Evolutionary conservation across 306 rosid genomes (phyloP).

Genomic region (Citrullus colocynthis): DNA sequence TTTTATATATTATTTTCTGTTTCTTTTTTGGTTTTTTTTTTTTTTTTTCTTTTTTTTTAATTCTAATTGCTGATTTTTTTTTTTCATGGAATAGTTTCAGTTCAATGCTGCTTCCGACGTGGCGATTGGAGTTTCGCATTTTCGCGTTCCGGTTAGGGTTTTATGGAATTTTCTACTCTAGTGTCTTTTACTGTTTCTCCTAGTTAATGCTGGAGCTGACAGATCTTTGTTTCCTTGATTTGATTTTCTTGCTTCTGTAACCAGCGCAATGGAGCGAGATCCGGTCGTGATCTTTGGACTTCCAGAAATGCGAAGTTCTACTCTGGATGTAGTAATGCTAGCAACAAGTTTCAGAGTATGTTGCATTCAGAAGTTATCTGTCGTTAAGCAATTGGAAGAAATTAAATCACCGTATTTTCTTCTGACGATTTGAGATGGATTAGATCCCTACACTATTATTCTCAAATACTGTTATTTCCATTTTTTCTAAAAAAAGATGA

Average conservation of each 20-base stretch:
- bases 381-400: background rate
- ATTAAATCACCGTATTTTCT: background rate
- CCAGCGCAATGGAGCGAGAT: slow-evolving; percentile 43
- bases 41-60: no score
- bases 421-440: background rate
- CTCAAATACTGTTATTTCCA: background rate
- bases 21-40: background rate
- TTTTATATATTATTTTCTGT: background rate
- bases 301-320: slow-evolving; percentile 57
- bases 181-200: background rate
- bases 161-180: background rate
- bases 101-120: slow-evolving; percentile 20
- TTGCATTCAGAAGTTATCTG: background rate
- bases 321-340: slow-evolving; percentile 65
- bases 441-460: background rate
- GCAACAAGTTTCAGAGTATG: slow-evolving; percentile 69
- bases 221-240: slow-evolving; percentile 18
- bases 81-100: slow-evolving; percentile 22
- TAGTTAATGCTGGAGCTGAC: slow-evolving; percentile 2
- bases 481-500: background rate
- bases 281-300: slow-evolving; percentile 62
- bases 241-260: slow-evolving; percentile 9
- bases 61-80: background rate
- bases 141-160: slow-evolving; percentile 84
- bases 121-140: slow-evolving; percentile 24